phyloP scores from a whole-genome alignment of 2,329 filamentous ascomycete species.

The Corynespora cassiicola region DNA sequence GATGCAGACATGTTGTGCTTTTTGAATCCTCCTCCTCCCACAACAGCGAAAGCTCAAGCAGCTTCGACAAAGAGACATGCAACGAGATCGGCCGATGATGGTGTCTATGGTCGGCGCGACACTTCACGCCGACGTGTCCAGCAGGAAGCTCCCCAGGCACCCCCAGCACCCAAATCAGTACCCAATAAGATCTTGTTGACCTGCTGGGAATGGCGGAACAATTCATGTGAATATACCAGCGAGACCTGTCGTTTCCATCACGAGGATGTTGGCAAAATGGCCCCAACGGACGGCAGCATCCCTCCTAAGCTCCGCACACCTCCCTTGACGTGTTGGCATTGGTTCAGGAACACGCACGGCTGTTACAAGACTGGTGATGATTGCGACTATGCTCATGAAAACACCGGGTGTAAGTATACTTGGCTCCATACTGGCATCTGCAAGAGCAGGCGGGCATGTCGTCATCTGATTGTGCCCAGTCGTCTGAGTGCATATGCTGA shows the following conservation, averaged over 20 bases:
- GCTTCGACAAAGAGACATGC: no score
- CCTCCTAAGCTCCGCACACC: constrained; percentile 33
- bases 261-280: constrained; percentile 23
- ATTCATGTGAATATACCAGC: constrained; percentile 21
- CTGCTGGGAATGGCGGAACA: constrained; percentile 36
- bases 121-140: constrained; percentile 15
- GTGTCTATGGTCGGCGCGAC: constrained; percentile 34
- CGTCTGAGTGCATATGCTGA: no score
- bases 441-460: no score
- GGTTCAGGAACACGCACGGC: constrained; percentile 21
- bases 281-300: constrained; percentile 20
- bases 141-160: constrained; percentile 15
- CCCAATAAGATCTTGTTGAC: constrained; percentile 35
- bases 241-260: constrained; percentile 36
- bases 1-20: constrained; percentile 30
- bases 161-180: neutral
- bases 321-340: constrained; percentile 35
- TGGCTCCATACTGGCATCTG: no score
- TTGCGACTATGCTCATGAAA: constrained; percentile 34
- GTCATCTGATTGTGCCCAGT: no score
- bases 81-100: constrained; percentile 7
- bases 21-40: constrained; percentile 23
- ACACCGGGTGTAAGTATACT: no score
- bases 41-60: neutral
- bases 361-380: constrained; percentile 26